These are phyloP conservation scores for Rhodotorula sp. DNA, from an alignment of 1,284 basidiomycete species.

Conservation along the genomic window DNA sequence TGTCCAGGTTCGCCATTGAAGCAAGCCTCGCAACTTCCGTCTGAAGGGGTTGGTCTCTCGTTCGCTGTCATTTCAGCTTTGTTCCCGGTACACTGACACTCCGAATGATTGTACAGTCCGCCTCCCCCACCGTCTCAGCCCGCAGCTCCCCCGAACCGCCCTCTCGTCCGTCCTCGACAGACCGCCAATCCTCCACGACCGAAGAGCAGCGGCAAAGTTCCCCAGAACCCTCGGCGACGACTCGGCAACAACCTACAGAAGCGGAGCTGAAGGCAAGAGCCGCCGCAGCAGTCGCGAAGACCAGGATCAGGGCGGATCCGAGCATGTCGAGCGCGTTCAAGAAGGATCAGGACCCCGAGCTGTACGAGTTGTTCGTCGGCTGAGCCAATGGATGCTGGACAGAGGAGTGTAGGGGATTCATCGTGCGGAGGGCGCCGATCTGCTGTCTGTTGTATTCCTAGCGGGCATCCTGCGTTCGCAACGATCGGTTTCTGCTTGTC, in stretches of 20 bases:
- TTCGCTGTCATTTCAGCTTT: too few relatives aligned
- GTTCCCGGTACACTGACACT: not conserved
- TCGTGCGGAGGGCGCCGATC: too few relatives aligned
- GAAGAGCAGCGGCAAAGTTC: not conserved
- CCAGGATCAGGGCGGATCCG: constrained; percentile 26
- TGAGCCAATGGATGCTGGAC: not conserved
- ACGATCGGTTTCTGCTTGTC: too few relatives aligned
- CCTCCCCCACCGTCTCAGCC: not conserved
- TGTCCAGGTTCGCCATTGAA: not conserved
- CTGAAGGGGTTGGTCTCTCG: not conserved
- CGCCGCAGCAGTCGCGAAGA: not conserved
- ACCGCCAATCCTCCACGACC: not conserved
- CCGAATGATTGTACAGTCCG: not conserved
- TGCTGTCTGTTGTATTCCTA: too few relatives aligned
- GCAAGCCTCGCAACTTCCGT: not conserved
- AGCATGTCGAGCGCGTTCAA: constrained; percentile 16
- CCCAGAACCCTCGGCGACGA: not conserved
- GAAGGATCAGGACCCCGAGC: constrained; percentile 15
- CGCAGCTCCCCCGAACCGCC: not conserved
- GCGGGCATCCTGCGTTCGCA: too few relatives aligned
- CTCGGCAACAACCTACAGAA: not conserved
- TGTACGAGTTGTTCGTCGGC: constrained; percentile 16
- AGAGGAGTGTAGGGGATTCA: too few relatives aligned
- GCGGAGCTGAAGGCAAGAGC: constrained; percentile 13
- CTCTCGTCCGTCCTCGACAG: not conserved